phyloP scores from a whole-genome alignment of 2,329 filamentous ascomycete genomes.

The Colletotrichum caudatum region DNA sequence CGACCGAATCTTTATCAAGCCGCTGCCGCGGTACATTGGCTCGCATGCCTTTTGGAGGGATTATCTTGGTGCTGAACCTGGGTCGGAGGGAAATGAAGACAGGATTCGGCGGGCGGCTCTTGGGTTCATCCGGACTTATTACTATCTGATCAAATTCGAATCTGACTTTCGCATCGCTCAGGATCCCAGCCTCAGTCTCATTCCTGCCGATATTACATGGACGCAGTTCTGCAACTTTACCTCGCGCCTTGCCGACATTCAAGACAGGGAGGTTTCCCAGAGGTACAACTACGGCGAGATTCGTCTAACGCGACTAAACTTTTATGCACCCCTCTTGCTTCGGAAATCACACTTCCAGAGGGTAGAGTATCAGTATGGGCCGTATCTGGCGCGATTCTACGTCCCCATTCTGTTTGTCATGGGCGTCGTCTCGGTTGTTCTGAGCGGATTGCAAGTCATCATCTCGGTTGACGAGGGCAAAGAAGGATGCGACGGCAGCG shows the following conservation, averaged over 20 bases:
- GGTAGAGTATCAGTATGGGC: conserved; percentile 44
- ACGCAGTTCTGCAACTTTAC: conserved; percentile 43
- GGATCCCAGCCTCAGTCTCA: conserved; percentile 24
- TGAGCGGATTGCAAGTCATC: conserved; percentile 45
- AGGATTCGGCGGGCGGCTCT: conserved; percentile 43
- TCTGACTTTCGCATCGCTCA: conserved; percentile 53
- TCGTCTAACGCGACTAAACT: conserved; percentile 39
- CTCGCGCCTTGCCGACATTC: conserved; percentile 26
- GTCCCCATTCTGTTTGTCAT: conserved; percentile 45
- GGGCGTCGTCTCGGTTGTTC: conserved; percentile 42
- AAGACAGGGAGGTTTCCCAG: conserved; percentile 38
- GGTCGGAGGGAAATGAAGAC: background rate
- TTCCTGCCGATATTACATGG: conserved; percentile 41
- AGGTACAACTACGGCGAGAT: conserved; percentile 40
- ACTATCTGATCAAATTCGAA: conserved; percentile 48
- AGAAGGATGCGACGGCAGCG: background rate
- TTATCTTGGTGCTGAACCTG: conserved; percentile 25
- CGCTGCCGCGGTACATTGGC: conserved; percentile 48
- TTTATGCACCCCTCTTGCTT: conserved; percentile 45
- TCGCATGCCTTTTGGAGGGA: conserved; percentile 46
- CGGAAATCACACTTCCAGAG: conserved; percentile 44
- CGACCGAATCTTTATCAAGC: conserved; percentile 50
- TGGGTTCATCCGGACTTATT: conserved; percentile 52
- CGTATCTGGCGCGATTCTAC: conserved; percentile 45
- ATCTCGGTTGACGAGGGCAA: conserved; percentile 35